Conservation (phyloP, 1,284 basidiomycete species). For the Cryptococcus floricola region DNA sequence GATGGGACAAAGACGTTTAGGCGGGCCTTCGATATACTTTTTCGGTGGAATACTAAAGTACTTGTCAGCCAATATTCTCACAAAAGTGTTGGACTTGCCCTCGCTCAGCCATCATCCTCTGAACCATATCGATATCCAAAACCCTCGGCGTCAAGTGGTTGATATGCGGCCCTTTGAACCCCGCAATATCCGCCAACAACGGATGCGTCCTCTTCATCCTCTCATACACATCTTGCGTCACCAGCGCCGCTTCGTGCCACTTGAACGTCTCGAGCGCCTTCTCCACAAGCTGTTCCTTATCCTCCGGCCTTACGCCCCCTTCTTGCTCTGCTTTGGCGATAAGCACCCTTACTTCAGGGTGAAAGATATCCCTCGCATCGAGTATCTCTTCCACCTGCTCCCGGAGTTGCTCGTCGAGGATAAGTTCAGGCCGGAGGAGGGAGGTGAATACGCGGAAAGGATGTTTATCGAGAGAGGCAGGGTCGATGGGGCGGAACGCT, state of each 20-base stretch:
- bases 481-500: conserved; percentile 45
- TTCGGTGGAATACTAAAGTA: conserved; percentile 47
- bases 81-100: conserved; percentile 18
- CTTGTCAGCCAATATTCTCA: not conserved
- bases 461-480: conserved; percentile 39
- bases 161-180: conserved; percentile 51
- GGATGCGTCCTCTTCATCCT: conserved; percentile 41
- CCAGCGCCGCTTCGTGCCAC: conserved; percentile 48
- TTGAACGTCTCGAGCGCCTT: conserved; percentile 47
- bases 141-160: conserved; percentile 52
- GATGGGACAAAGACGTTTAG: conserved; percentile 42
- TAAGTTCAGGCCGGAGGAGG: conserved; percentile 45
- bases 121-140: conserved; percentile 50
- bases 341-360: conserved; percentile 32
- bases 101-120: conserved; percentile 43
- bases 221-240: conserved; percentile 38
- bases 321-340: conserved; percentile 38
- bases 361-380: conserved; percentile 43
- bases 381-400: conserved; percentile 34
- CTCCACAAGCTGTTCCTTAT: conserved; percentile 39
- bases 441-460: conserved; percentile 51
- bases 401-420: conserved; percentile 31
- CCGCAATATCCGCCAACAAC: conserved; percentile 49
- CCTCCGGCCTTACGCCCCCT: conserved; percentile 26
- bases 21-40: conserved; percentile 49